Conservation (phyloP, 495 filamentous ascomycete genomes). For the Apodospora peruviana region DNA sequence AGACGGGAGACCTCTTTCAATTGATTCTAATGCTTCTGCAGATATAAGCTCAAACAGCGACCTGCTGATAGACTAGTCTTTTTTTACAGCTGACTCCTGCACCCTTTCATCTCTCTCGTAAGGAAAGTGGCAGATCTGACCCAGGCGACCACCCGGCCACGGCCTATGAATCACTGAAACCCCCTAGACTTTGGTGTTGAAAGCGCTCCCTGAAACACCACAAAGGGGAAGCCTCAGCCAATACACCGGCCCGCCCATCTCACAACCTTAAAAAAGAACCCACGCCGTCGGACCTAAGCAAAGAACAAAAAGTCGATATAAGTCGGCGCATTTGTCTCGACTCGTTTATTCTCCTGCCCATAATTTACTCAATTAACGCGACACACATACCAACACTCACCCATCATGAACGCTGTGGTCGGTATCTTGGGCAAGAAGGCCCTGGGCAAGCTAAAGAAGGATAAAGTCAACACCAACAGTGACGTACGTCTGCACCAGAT, state of each 20-base stretch:
- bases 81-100: too few species aligned
- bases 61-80: too few species aligned
- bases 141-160: neutral
- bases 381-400: neutral
- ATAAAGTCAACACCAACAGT: slow-evolving; percentile 66
- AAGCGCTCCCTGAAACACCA: slow-evolving; percentile 20
- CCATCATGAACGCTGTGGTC: slow-evolving; percentile 17
- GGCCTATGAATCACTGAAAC: neutral
- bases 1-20: neutral
- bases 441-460: slow-evolving; percentile 57
- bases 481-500: slow-evolving; percentile 41
- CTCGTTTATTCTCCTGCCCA: neutral
- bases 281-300: slow-evolving; percentile 44
- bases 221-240: slow-evolving; percentile 11
- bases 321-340: slow-evolving; percentile 14
- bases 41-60: too few species aligned
- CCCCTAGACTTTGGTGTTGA: neutral
- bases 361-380: neutral
- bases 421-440: slow-evolving; percentile 61
- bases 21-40: neutral
- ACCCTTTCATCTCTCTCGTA: too few species aligned
- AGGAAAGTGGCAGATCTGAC: too few species aligned
- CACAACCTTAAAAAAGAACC: neutral
- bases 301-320: slow-evolving; percentile 66
- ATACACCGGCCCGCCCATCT: slow-evolving; percentile 2